These are phyloP conservation scores for Coemansia sp. DNA, from an alignment of 192 early-diverging fungal genomes.

Conservation along the genomic window DNA sequence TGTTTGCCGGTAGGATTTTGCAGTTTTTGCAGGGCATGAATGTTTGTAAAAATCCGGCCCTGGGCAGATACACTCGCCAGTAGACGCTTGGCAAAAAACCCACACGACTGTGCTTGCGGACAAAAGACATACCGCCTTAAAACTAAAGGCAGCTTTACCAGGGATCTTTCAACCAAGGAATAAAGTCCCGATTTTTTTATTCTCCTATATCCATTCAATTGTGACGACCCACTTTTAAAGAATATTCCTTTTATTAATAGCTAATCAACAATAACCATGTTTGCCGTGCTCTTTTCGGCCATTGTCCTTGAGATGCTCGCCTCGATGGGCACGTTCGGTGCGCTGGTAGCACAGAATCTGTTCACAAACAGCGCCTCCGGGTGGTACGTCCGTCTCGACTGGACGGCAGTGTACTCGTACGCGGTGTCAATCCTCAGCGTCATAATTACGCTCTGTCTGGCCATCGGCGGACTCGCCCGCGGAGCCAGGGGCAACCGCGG, in stretches of 20 bases:
- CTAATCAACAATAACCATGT: slow-evolving; percentile 13
- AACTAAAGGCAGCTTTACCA: neutral
- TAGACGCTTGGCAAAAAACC: neutral
- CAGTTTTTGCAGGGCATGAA: neutral
- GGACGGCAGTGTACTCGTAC: slow-evolving; percentile 43
- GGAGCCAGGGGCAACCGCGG: slow-evolving; percentile 4
- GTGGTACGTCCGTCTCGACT: slow-evolving; percentile 40
- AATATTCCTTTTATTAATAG: neutral
- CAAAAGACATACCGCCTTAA: neutral
- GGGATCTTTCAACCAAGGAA: neutral
- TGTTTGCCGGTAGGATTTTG: too few relatives aligned
- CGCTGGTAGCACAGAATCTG: slow-evolving; percentile 37
- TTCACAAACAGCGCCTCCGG: slow-evolving; percentile 47
- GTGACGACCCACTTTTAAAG: neutral
- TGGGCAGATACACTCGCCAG: neutral
- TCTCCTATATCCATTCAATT: neutral
- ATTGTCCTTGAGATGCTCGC: slow-evolving; percentile 38
- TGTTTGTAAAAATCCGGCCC: slow-evolving; percentile 1
- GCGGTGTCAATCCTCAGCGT: slow-evolving; percentile 28
- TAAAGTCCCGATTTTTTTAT: neutral
- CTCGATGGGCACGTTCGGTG: slow-evolving; percentile 44
- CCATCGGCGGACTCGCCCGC: slow-evolving; percentile 26
- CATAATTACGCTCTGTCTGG: slow-evolving; percentile 19
- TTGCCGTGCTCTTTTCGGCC: slow-evolving; percentile 23
- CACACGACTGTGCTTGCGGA: too few relatives aligned